Percentiles rank a stretch among this genome's conserved stretches.
These are phyloP conservation scores for Termitomyces sp. DNA, from an alignment of 768 basidiomycete species.

Conservation along the genomic window DNA sequence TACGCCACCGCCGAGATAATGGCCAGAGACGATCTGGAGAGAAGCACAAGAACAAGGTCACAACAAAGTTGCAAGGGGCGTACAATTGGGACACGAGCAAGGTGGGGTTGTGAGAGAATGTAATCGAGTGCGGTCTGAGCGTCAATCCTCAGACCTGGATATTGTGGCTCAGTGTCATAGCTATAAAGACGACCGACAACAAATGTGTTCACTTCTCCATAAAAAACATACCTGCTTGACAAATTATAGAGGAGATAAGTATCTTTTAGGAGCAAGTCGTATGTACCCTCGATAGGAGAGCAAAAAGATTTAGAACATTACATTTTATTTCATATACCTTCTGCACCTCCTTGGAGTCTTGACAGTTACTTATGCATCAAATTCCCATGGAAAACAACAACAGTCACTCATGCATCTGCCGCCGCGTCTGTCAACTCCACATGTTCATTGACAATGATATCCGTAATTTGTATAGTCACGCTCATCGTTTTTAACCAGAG, in stretches of 20 bases:
- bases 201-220: conserved; percentile 44
- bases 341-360: conserved; percentile 62
- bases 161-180: not conserved
- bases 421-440: conserved; percentile 13
- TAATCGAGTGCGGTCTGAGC: conserved; percentile 77
- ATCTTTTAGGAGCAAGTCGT: not conserved
- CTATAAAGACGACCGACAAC: not conserved
- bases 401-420: conserved; percentile 49
- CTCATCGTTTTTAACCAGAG: no score
- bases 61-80: not conserved
- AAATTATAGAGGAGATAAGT: not conserved
- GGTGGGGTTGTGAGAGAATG: conserved; percentile 45
- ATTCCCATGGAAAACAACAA: conserved; percentile 88
- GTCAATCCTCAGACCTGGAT: conserved; percentile 64
- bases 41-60: not conserved
- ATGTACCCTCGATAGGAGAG: conserved; percentile 83
- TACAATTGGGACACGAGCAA: conserved; percentile 60
- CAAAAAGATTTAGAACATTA: conserved; percentile 84
- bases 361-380: conserved; percentile 68
- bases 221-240: conserved; percentile 64
- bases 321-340: conserved; percentile 68
- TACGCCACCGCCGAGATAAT: conserved; percentile 85
- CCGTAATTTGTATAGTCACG: not conserved
- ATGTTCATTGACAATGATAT: not conserved
- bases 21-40: conserved; percentile 59